These are phyloP conservation scores for Backusella australiensis DNA, from an alignment of 192 early-diverging fungal species.

Conservation along the genomic window DNA sequence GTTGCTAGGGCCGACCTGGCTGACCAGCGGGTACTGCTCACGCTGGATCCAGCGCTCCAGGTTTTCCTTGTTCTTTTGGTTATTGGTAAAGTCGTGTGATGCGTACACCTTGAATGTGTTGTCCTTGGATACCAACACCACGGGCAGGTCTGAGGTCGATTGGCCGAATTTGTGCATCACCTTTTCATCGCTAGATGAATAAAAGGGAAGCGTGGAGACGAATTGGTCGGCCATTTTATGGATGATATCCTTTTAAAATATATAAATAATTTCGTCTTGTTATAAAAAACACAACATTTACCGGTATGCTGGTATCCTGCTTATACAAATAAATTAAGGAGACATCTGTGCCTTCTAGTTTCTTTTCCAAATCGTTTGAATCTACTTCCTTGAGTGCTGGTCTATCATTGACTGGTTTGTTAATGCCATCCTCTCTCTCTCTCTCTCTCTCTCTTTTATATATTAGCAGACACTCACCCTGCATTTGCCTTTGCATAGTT, in stretches of 20 bases:
- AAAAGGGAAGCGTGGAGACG: conserved; percentile 27
- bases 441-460: not conserved
- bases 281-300: not conserved
- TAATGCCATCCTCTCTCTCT: not conserved
- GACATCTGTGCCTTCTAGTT: conserved; percentile 37
- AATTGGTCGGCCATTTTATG: conserved; percentile 22
- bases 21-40: conserved; percentile 67
- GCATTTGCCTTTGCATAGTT: conserved; percentile 16
- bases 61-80: conserved; percentile 32
- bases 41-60: conserved; percentile 60
- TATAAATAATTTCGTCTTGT: not conserved
- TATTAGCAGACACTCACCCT: conserved; percentile 1
- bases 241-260: conserved; percentile 9
- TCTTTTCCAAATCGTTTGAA: conserved; percentile 39
- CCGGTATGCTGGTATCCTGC: conserved; percentile 31
- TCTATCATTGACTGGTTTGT: not conserved
- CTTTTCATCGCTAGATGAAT: conserved; percentile 34
- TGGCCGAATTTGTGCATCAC: conserved; percentile 22
- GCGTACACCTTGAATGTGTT: conserved; percentile 27
- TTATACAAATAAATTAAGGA: conserved; percentile 58
- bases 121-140: conserved; percentile 62
- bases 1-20: conserved; percentile 62
- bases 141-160: conserved; percentile 35
- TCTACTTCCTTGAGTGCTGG: conserved; percentile 28
- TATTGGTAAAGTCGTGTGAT: conserved; percentile 12